A percentile compares a stretch with the other conserved stretches of the same genome.
These are phyloP conservation scores for Dioscorea alata DNA, from an alignment of 106 monocot species.

Conservation along the genomic window DNA sequence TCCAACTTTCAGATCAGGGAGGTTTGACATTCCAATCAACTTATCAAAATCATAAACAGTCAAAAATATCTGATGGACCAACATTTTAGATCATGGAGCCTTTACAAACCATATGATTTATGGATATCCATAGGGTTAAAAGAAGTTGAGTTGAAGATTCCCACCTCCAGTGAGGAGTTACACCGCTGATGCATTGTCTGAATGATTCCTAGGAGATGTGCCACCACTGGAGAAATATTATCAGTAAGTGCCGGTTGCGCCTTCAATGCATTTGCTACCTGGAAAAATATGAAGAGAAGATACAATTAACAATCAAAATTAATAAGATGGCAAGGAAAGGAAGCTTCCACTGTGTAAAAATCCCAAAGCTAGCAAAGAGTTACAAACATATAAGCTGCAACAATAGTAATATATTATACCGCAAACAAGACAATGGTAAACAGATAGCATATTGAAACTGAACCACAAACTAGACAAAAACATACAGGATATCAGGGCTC, in stretches of 20 bases:
- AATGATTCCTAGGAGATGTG: slow-evolving; percentile 72
- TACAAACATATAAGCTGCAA: too few species aligned
- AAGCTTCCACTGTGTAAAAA: not conserved
- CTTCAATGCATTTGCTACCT: slow-evolving; percentile 77
- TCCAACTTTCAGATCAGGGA: too few species aligned
- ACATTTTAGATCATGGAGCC: too few species aligned
- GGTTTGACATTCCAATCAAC: too few species aligned
- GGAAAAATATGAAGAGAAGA: slow-evolving; percentile 7
- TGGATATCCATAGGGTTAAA: too few species aligned
- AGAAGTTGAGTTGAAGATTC: not conserved
- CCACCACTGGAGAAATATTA: slow-evolving; percentile 25
- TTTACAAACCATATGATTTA: too few species aligned
- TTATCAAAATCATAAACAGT: too few species aligned
- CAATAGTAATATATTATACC: too few species aligned
- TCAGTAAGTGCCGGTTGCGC: slow-evolving; percentile 52
- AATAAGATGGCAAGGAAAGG: not conserved
- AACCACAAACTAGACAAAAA: too few species aligned
- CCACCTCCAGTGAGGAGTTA: slow-evolving; percentile 69
- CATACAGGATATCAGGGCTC: not conserved
- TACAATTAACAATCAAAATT: slow-evolving; percentile 3
- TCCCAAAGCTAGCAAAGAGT: not conserved
- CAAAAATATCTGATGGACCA: too few species aligned
- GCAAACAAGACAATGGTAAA: too few species aligned
- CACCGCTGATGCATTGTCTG: slow-evolving; percentile 85
- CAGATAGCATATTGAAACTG: too few species aligned